Percentiles rank a stretch among this genome's conserved stretches.
These are phyloP conservation scores for Macrotyloma uniflorum DNA, from an alignment of 306 rosid species.

Conservation along the genomic window DNA sequence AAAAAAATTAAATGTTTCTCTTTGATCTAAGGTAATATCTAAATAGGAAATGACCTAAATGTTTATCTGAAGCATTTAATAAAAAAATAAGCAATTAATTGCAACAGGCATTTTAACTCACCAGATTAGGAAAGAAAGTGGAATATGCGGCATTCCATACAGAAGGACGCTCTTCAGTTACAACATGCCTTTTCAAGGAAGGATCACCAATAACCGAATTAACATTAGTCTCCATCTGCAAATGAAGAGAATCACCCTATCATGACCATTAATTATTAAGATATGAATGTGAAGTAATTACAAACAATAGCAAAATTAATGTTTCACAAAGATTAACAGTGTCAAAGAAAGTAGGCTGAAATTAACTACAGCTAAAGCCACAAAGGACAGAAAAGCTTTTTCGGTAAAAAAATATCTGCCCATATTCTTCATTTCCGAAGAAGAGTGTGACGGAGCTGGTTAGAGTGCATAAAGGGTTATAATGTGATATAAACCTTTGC, in stretches of 20 bases:
- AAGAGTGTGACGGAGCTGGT: constrained; percentile 27
- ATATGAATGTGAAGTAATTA: constrained; percentile 13
- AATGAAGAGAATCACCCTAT: constrained; percentile 34
- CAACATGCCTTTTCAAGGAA: constrained; percentile 62
- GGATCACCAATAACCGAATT: constrained; percentile 55
- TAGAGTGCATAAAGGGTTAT: not conserved
- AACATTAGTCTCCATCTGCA: constrained; percentile 69
- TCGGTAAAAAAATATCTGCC: not conserved
- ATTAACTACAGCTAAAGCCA: constrained; percentile 12
- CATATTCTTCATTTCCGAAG: not conserved
- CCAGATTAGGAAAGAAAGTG: constrained; percentile 72
- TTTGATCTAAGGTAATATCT: constrained; percentile 4
- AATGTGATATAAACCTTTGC: not conserved
- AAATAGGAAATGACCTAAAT: not conserved
- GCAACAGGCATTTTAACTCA: constrained; percentile 39
- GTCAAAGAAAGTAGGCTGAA: not conserved
- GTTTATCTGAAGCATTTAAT: not conserved
- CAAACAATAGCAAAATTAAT: constrained; percentile 1
- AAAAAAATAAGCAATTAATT: constrained; percentile 2
- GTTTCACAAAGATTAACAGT: constrained; percentile 15
- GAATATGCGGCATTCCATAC: constrained; percentile 66
- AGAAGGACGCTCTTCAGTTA: constrained; percentile 60
- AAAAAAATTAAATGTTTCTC: not conserved
- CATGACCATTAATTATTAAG: constrained; percentile 7
- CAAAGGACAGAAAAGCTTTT: constrained; percentile 15